Conservation (phyloP, 2,329 filamentous ascomycete genomes). For the Claviceps monticola region DNA sequence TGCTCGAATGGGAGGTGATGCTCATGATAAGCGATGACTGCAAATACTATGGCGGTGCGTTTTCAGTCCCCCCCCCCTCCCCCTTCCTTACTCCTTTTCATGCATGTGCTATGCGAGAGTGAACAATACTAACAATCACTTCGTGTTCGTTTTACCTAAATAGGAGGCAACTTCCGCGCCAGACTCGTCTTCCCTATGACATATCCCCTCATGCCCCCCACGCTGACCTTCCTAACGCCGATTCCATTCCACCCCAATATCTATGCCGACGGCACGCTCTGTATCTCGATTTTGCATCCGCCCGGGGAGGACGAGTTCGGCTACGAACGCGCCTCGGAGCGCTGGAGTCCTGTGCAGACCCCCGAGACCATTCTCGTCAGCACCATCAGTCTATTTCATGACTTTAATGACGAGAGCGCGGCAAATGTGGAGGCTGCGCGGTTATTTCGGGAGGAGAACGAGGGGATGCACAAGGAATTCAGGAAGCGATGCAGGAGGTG, state of each 20-base stretch:
- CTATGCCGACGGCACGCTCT: conserved; percentile 75
- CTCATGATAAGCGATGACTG: conserved; percentile 94
- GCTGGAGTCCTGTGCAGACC: conserved; percentile 90
- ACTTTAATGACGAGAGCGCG: conserved; percentile 89
- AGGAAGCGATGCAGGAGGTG: conserved; percentile 63
- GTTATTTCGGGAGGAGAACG: conserved; percentile 67
- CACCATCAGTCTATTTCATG: conserved; percentile 82
- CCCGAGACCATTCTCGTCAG: conserved; percentile 87
- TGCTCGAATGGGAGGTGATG: conserved; percentile 98
- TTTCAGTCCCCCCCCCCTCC: not conserved
- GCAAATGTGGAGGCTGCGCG: conserved; percentile 90
- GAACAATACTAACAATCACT: too few relatives aligned
- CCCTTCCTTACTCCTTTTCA: not conserved
- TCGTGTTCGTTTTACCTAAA: too few relatives aligned
- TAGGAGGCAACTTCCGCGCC: conserved; percentile 87
- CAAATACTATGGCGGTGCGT: conserved; percentile 78
- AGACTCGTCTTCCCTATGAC: conserved; percentile 67
- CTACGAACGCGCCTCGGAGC: conserved; percentile 79
- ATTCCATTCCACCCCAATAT: conserved; percentile 92
- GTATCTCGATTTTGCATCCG: conserved; percentile 93
- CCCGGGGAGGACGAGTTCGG: conserved; percentile 89
- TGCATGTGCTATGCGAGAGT: too few relatives aligned
- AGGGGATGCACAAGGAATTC: conserved; percentile 53
- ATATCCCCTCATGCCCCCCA: conserved; percentile 80
- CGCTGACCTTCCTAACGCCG: conserved; percentile 72